Percentiles rank a stretch among this genome's conserved stretches.
Evolutionary conservation across 331 rosid genomes (phyloP).

Genomic region (Prunus yedoensis): DNA sequence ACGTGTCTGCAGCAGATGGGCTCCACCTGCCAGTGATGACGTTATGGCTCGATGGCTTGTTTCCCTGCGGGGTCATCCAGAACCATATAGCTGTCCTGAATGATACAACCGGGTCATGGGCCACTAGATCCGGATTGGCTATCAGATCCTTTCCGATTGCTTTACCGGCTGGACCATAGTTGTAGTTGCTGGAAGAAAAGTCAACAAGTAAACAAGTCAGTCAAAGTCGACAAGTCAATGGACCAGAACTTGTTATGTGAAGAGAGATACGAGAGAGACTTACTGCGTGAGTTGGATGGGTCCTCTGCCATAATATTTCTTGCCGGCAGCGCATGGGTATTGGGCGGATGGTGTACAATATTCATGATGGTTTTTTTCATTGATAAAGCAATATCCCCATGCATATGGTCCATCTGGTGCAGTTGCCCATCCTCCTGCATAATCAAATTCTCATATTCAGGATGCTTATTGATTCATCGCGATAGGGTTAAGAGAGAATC

Average conservation of each 20-base stretch:
- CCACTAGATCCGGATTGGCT: constrained; percentile 61
- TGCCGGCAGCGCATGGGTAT: constrained; percentile 21
- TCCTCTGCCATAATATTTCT: constrained; percentile 29
- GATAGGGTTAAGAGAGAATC: too few species aligned
- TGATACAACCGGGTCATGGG: constrained; percentile 40
- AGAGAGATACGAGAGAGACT: background rate
- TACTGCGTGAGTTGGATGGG: constrained; percentile 29
- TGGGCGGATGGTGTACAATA: background rate
- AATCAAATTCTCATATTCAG: background rate
- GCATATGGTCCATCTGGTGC: constrained; percentile 24
- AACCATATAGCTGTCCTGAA: constrained; percentile 74
- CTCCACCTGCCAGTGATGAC: constrained; percentile 50
- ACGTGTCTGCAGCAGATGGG: constrained; percentile 37
- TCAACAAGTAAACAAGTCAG: background rate
- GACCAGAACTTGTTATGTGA: background rate
- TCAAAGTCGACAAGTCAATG: background rate
- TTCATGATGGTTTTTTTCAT: background rate
- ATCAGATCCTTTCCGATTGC: constrained; percentile 41
- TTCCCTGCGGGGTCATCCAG: constrained; percentile 66
- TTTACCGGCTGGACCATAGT: constrained; percentile 49
- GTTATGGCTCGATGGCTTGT: constrained; percentile 64
- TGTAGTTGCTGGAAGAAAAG: constrained; percentile 39
- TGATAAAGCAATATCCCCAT: constrained; percentile 29
- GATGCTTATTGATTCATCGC: too few species aligned
- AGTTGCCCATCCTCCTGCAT: constrained; percentile 21